phyloP scores from a whole-genome alignment of 805 yeast species.

The Wickerhamomyces alni region DNA sequence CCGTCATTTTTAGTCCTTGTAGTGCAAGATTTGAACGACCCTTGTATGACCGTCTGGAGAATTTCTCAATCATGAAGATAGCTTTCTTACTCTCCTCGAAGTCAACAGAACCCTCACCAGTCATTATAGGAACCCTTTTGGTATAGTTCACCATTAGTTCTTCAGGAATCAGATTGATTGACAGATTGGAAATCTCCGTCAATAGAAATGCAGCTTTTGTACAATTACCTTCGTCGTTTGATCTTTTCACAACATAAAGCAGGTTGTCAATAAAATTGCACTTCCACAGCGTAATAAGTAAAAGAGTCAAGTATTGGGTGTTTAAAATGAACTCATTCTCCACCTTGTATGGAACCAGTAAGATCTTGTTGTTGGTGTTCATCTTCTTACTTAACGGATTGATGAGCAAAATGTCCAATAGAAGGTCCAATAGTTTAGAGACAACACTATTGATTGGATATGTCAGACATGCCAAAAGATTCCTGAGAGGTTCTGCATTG shows the following conservation, averaged over 20 bases:
- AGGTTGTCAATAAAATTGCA: constrained; percentile 49
- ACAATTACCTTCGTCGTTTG: constrained; percentile 38
- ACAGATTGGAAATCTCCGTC: constrained; percentile 52
- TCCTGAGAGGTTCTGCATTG: constrained; percentile 47
- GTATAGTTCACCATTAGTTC: constrained; percentile 25
- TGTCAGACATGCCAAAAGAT: constrained; percentile 56
- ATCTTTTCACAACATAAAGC: constrained; percentile 33
- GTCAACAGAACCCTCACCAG: constrained; percentile 1
- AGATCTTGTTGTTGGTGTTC: constrained; percentile 10
- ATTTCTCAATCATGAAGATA: constrained; percentile 42
- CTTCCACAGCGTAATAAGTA: constrained; percentile 48
- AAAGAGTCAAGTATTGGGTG: constrained; percentile 62
- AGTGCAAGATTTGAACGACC: constrained; percentile 32
- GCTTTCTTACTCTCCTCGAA: constrained; percentile 20
- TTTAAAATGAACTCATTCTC: constrained; percentile 38
- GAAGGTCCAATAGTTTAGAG: constrained; percentile 61
- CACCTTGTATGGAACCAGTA: constrained; percentile 25
- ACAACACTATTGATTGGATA: constrained; percentile 51
- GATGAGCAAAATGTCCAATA: constrained; percentile 62
- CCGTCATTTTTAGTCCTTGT: constrained; percentile 17
- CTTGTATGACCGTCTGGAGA: constrained; percentile 32
- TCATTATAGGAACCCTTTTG: constrained; percentile 1
- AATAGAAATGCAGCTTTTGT: constrained; percentile 60
- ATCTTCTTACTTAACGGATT: constrained; percentile 35
- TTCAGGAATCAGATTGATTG: constrained; percentile 49